Evolutionary conservation across 768 basidiomycete species (phyloP), one percentile per base, ranked within the genome.

Genomic region (Auricularia sp.): DNA sequence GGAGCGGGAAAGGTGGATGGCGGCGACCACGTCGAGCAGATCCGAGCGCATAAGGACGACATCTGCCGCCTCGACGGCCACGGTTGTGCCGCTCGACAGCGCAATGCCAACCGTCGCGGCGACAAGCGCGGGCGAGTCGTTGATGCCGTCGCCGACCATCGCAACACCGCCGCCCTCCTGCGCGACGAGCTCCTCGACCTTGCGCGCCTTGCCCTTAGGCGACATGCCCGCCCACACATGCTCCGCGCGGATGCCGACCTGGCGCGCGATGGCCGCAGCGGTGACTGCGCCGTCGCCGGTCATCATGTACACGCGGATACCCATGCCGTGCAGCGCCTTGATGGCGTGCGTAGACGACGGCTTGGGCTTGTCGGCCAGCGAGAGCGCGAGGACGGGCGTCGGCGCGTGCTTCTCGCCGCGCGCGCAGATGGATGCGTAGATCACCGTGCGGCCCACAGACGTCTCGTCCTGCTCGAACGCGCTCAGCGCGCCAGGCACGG

Each of bases 121-220:
- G 16, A 94, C 95, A 2, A 99, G 86, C 12, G 96, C 97, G 1
- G 95, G 96, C 2, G 96, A 98, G 73, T 99, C 97, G 74, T 99
- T 98, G 78, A 98, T 97, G 39, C 97, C 97, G 74, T 99, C 97
- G 29, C 97, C 97, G 47, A 99, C 95, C 96, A 98, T 97, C 2
- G 93, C 94, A 39, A 98, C 88, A 35, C 88, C 90, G 10, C 82
- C 82, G 1, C 81, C 82, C 60, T 87, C 75, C 69, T 82, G 82
- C 72, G 87, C 84, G 74, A 93, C 87, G 58, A 97, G 75, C 68
- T 94, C 92, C 2, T 85, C 77, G 23, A 98, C 81, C 65, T 93
- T 83, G 12, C 87, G 82, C 0, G 93, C 94, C 73, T 99, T 99
- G 60, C 97, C 97, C 70, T 93, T 91, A 1, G 97, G 97, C 70